Evolutionary conservation across 2,329 filamentous ascomycete species (phyloP), one percentile per base, ranked within the genome.

Genomic region (Monilinia laxa): DNA sequence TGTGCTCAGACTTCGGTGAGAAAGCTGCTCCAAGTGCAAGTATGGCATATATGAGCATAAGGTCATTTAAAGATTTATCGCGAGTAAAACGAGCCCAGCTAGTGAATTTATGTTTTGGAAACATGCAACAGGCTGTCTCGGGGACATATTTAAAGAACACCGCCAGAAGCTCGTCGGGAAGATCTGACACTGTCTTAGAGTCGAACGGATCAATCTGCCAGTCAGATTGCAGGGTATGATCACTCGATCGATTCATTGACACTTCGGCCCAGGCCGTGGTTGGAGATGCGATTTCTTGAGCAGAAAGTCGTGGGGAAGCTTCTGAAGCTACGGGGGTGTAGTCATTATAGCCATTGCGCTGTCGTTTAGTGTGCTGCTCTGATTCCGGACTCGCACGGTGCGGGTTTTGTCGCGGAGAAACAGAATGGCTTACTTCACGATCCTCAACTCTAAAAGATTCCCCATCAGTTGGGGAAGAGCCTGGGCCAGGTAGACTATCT

Each of bases 11-110:
- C 42, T 81, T 79, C 7, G 77, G 71, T 2, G 83, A 83, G 70
- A 87, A 88, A 1, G 84, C 74, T 5, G 84, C 83, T 0, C 84
- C 85, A 71, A 87, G 73, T 1, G 85, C 82, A 68, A 89, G 79
- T 71, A 88, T 81, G 1, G 83, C 81, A 73, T 89, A 87, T 12
- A 89, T 77, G 4, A 88, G 78, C 82, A 87, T 86, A 52, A 83
- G 78, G 72, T 88, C 85, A 52, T 84, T 80, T 25, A 78, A 75
- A 18, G 79, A 81, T 71, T 85, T 86, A 14, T 80, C 70, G 3
- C 60, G 75, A 49, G 75, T 77, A 18, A 78, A 80, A 60, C 79
- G 79, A 45, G 85, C 76, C 87, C 87, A 89, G 28, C 78, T 72
- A 35, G 81, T 76, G 70, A 89, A 88, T 12, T 80, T 78, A 51